Conservation (phyloP, 1,139 yeast species). For the Yamadazyma spencermartinsiae region DNA sequence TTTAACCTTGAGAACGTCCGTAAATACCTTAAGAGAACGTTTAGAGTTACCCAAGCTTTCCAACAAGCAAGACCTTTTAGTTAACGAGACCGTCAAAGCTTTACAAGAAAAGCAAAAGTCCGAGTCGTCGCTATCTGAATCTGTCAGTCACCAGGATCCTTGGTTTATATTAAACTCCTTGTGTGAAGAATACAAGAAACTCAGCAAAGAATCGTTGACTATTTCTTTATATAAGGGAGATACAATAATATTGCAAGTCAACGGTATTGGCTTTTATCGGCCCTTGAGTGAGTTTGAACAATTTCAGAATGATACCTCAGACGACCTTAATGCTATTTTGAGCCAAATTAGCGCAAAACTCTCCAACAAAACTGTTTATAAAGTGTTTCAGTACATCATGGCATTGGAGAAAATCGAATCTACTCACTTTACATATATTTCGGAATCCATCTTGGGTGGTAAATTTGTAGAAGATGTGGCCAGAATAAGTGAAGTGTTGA, state of each 20-base stretch:
- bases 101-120: constrained; percentile 8
- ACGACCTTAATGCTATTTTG: constrained; percentile 10
- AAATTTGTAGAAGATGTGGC: constrained; percentile 9
- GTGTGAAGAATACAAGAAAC: constrained; percentile 65
- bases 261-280: constrained; percentile 36
- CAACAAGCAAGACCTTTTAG: constrained; percentile 9
- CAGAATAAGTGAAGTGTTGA: constrained; percentile 20
- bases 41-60: constrained; percentile 11
- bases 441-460: constrained; percentile 8
- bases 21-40: constrained; percentile 33
- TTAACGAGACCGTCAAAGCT: constrained; percentile 24
- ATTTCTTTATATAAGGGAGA: constrained; percentile 13
- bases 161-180: constrained; percentile 65
- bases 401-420: constrained; percentile 2
- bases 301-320: constrained; percentile 19
- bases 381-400: constrained; percentile 17
- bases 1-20: constrained; percentile 42
- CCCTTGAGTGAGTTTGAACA: constrained; percentile 35
- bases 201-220: constrained; percentile 52
- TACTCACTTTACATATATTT: constrained; percentile 8
- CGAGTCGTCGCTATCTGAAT: neutral
- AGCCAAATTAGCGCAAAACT: constrained; percentile 15
- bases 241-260: constrained; percentile 27
- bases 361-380: constrained; percentile 26
- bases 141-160: constrained; percentile 12